phyloP scores from a whole-genome alignment of 345 rosid species.

The Noccaea bulbosa region DNA sequence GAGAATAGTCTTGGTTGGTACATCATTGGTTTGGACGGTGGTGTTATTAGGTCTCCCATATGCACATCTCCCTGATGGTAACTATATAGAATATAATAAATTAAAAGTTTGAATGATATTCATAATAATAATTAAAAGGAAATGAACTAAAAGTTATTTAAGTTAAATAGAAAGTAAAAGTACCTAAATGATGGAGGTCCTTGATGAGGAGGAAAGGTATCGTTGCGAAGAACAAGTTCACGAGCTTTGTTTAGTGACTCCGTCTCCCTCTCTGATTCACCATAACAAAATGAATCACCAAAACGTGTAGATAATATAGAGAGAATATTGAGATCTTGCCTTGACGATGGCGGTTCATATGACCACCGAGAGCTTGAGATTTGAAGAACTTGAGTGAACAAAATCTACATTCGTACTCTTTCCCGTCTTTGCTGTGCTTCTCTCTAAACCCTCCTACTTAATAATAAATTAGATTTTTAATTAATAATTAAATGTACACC shows the following conservation, averaged over 20 bases:
- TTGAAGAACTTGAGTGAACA: constrained; percentile 99
- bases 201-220: constrained; percentile 58
- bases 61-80: constrained; percentile 51
- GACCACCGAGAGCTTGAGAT: constrained; percentile 99
- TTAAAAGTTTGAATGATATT: background rate
- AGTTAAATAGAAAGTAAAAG: background rate
- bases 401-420: constrained; percentile 98
- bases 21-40: constrained; percentile 57
- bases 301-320: background rate
- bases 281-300: constrained; percentile 14
- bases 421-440: constrained; percentile 75
- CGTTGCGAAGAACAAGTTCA: constrained; percentile 85
- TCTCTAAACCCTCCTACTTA: constrained; percentile 51
- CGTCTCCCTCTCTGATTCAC: constrained; percentile 87
- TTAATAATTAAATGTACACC: constrained; percentile 40
- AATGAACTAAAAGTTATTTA: background rate
- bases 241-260: constrained; percentile 98
- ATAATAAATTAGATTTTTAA: constrained; percentile 29
- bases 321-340: constrained; percentile 49
- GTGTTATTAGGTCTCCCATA: constrained; percentile 54
- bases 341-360: constrained; percentile 99
- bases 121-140: constrained; percentile 9
- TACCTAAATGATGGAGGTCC: constrained; percentile 57
- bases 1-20: constrained; percentile 60
- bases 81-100: constrained; percentile 46